phyloP scores from a whole-genome alignment of 441 rosid genomes.

The Populus hybrid region DNA sequence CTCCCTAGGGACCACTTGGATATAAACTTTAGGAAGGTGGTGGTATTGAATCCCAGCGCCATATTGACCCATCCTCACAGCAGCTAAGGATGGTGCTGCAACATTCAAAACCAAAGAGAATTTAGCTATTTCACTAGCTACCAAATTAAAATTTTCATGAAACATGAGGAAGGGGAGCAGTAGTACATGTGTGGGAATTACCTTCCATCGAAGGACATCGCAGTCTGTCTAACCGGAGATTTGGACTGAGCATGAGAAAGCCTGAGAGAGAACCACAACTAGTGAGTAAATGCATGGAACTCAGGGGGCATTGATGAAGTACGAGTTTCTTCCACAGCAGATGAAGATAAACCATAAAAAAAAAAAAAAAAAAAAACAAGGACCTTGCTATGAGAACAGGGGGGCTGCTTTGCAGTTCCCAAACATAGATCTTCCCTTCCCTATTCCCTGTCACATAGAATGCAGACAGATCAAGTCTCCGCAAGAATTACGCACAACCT shows the following conservation, averaged over 20 bases:
- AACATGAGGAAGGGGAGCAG: not conserved
- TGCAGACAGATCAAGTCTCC: not conserved
- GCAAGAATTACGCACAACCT: not conserved
- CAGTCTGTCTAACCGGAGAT: slow-evolving; percentile 86
- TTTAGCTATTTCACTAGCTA: slow-evolving; percentile 5
- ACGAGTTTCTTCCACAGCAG: not conserved
- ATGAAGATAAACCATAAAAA: not conserved
- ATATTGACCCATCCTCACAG: slow-evolving; percentile 92
- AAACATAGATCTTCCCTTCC: slow-evolving; percentile 90
- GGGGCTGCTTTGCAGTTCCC: slow-evolving; percentile 94
- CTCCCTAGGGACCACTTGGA: not conserved
- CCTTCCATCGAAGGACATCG: slow-evolving; percentile 95
- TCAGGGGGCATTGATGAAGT: not conserved
- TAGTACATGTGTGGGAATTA: slow-evolving; percentile 12
- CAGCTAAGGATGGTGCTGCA: slow-evolving; percentile 91
- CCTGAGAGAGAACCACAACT: slow-evolving; percentile 34
- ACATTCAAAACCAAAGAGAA: not conserved
- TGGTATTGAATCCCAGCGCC: slow-evolving; percentile 84
- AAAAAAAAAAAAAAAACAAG: not conserved
- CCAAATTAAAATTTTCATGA: not conserved
- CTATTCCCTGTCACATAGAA: slow-evolving; percentile 63
- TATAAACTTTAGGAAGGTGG: slow-evolving; percentile 25
- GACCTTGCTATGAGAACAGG: slow-evolving; percentile 86
- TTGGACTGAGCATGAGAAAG: slow-evolving; percentile 74
- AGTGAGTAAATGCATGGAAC: not conserved